phyloP scores from a whole-genome alignment of 441 rosid genomes.

The Populus hybrid region DNA sequence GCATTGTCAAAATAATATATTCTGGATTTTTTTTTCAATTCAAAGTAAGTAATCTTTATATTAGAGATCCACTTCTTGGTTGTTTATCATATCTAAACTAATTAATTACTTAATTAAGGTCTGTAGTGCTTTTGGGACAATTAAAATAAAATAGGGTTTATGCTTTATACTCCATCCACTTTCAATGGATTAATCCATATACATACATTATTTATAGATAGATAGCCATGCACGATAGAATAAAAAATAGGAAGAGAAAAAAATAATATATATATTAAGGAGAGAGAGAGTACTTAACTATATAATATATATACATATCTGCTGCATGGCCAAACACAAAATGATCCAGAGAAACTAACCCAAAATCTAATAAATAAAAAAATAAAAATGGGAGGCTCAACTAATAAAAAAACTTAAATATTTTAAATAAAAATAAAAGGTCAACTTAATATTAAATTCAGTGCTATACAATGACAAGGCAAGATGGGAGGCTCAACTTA shows the following conservation, averaged over 20 bases:
- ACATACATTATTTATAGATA: too few relatives aligned
- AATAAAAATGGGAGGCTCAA: not conserved
- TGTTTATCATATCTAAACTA: not conserved
- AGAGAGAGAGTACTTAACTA: too few relatives aligned
- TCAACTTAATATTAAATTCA: not conserved
- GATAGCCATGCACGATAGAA: too few relatives aligned
- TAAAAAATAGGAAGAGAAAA: too few relatives aligned
- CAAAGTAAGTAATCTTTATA: not conserved
- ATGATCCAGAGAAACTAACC: too few relatives aligned
- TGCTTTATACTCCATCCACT: not conserved
- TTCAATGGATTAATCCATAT: not conserved
- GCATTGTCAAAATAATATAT: not conserved
- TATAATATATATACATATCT: too few relatives aligned
- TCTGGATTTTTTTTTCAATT: too few relatives aligned
- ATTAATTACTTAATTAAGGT: not conserved
- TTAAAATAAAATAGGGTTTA: not conserved
- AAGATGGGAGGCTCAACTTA: not conserved
- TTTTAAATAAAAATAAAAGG: too few relatives aligned
- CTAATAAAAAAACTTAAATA: not conserved
- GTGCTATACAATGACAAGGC: not conserved
- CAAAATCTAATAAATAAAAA: too few relatives aligned
- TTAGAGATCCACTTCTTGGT: not conserved
- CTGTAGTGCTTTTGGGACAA: not conserved
- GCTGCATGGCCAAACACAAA: too few relatives aligned
- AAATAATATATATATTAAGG: too few relatives aligned